Percentiles rank a stretch among this genome's conserved stretches.
These are phyloP conservation scores for Naganishia onofrii DNA, from an alignment of 768 basidiomycete species.

Conservation along the genomic window DNA sequence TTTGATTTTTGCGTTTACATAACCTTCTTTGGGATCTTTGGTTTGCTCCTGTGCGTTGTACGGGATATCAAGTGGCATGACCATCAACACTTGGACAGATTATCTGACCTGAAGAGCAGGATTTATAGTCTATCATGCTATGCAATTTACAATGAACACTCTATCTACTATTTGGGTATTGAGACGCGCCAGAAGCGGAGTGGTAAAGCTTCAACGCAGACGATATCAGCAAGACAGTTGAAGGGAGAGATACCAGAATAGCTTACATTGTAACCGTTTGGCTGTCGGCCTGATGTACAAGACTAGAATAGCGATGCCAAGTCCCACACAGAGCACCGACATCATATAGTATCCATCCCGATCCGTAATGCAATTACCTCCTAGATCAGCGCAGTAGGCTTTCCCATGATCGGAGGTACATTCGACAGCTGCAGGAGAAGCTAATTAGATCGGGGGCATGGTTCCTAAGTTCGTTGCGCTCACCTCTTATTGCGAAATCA, in stretches of 20 bases:
- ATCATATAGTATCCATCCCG: slow-evolving; percentile 90
- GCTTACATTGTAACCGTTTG: slow-evolving; percentile 63
- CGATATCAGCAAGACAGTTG: not conserved
- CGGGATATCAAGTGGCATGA: too few relatives aligned
- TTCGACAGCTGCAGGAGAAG: slow-evolving; percentile 62
- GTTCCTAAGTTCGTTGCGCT: slow-evolving; percentile 45
- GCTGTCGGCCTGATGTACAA: slow-evolving; percentile 80
- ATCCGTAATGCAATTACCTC: slow-evolving; percentile 76
- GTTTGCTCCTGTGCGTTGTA: too few relatives aligned
- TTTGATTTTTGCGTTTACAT: too few relatives aligned
- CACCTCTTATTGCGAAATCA: slow-evolving; percentile 50
- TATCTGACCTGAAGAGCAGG: too few relatives aligned
- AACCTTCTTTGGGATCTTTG: too few relatives aligned
- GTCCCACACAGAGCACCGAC: slow-evolving; percentile 69
- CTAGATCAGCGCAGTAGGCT: slow-evolving; percentile 66
- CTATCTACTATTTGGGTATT: slow-evolving; percentile 9
- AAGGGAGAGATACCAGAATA: not conserved
- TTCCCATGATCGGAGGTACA: slow-evolving; percentile 93
- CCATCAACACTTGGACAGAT: too few relatives aligned
- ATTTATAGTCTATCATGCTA: too few relatives aligned
- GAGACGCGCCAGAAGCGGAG: slow-evolving; percentile 15
- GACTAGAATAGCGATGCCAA: slow-evolving; percentile 72
- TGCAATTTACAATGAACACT: not conserved
- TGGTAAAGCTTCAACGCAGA: not conserved
- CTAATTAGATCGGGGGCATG: not conserved